phyloP scores from a whole-genome alignment of 352 stramenopile species.

The Detonula confervacea region DNA sequence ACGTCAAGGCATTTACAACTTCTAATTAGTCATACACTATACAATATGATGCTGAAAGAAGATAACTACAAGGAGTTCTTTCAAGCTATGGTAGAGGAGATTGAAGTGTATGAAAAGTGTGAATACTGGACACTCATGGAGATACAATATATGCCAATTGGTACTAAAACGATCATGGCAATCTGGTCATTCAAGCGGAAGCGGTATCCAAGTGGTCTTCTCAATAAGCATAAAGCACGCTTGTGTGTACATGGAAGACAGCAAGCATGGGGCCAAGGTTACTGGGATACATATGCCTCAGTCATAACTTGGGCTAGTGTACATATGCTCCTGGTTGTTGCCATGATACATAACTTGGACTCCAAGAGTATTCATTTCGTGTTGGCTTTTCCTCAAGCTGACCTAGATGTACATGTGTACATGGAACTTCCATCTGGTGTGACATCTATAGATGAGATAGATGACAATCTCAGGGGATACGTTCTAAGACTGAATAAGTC shows the following conservation, averaged over 20 bases:
- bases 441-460: background rate
- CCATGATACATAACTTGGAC: slow-evolving; percentile 15
- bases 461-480: background rate
- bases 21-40: slow-evolving; percentile 27
- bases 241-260: slow-evolving; percentile 32
- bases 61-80: slow-evolving; percentile 32
- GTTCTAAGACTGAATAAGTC: slow-evolving; percentile 28
- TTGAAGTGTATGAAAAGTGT: slow-evolving; percentile 9
- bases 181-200: slow-evolving; percentile 39
- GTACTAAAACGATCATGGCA: slow-evolving; percentile 16
- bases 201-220: background rate
- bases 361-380: slow-evolving; percentile 52
- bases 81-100: slow-evolving; percentile 21
- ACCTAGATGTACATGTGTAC: slow-evolving; percentile 21
- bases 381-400: slow-evolving; percentile 52
- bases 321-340: slow-evolving; percentile 7
- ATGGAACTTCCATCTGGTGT: slow-evolving; percentile 31
- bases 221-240: slow-evolving; percentile 38
- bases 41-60: slow-evolving; percentile 19
- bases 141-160: slow-evolving; percentile 1
- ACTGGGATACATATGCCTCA: slow-evolving; percentile 40
- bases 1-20: background rate
- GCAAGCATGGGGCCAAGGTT: slow-evolving; percentile 30
- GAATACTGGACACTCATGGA: slow-evolving; percentile 21
- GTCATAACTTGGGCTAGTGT: slow-evolving; percentile 36